Percentiles rank a stretch among this genome's conserved stretches.
Evolutionary conservation across 148 eudicot genomes (phyloP).

Genomic region (Pouteria glomerata): DNA sequence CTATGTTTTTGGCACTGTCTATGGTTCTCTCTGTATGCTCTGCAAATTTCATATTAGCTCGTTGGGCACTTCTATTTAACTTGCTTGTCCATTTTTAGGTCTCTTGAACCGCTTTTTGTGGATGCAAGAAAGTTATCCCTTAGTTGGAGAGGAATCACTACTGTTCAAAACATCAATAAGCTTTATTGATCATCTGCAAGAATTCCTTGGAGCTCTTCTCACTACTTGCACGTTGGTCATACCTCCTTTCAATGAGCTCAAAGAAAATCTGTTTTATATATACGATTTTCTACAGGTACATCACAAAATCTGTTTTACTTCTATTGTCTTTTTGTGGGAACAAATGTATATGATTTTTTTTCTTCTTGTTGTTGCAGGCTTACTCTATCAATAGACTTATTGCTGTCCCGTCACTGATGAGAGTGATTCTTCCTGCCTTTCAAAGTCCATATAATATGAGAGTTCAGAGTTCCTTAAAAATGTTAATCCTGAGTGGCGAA

Average conservation of each 20-base stretch:
- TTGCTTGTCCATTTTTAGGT: conserved; percentile 27
- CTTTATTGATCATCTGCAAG: conserved; percentile 93
- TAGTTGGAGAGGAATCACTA: conserved; percentile 45
- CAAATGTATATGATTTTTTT: background rate
- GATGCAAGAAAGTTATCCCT: conserved; percentile 80
- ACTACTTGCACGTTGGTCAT: conserved; percentile 69
- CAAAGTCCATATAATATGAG: conserved; percentile 26
- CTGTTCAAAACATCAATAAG: conserved; percentile 81
- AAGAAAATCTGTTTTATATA: conserved; percentile 45
- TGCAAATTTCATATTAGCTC: background rate
- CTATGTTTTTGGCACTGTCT: background rate
- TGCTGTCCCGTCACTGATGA: conserved; percentile 82
- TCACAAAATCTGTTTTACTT: background rate
- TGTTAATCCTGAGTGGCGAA: conserved; percentile 88
- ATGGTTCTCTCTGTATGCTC: background rate
- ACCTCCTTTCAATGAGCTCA: conserved; percentile 58
- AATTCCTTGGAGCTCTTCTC: conserved; percentile 74
- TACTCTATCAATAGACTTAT: conserved; percentile 63
- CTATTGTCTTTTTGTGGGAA: background rate
- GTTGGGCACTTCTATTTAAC: background rate
- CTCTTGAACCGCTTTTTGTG: conserved; percentile 76
- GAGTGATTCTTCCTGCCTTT: conserved; percentile 55
- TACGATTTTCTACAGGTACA: conserved; percentile 60
- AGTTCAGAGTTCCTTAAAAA: conserved; percentile 42
- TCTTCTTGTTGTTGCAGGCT: conserved; percentile 26